phyloP scores from a whole-genome alignment of 2,329 filamentous ascomycete species.

The Tolypocladium inflatum region DNA sequence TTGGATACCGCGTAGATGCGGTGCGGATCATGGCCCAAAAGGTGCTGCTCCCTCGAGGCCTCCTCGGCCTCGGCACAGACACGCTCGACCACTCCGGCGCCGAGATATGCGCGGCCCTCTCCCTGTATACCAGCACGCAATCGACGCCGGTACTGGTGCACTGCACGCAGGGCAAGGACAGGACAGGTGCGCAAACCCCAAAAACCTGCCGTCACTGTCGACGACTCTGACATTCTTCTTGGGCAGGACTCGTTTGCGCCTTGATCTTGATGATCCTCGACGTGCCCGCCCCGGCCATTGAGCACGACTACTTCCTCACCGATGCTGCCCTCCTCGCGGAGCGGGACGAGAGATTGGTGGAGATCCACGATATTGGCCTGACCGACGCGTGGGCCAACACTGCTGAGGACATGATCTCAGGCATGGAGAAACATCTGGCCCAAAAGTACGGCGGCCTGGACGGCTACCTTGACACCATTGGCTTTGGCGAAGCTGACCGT shows the following conservation, averaged over 20 bases:
- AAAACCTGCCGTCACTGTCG: not conserved
- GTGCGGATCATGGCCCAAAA: slow-evolving; percentile 59
- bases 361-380: slow-evolving; percentile 63
- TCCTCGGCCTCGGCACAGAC: slow-evolving; percentile 60
- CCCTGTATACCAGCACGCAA: slow-evolving; percentile 16
- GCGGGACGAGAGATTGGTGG: slow-evolving; percentile 51
- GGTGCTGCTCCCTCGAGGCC: slow-evolving; percentile 63
- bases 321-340: slow-evolving; percentile 49
- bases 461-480: slow-evolving; percentile 55
- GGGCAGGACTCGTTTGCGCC: slow-evolving; percentile 57
- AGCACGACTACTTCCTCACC: slow-evolving; percentile 63
- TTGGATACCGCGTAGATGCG: slow-evolving; percentile 60
- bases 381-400: slow-evolving; percentile 64
- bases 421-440: slow-evolving; percentile 48
- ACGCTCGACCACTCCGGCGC: slow-evolving; percentile 58
- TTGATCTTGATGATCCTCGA: slow-evolving; percentile 56
- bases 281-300: slow-evolving; percentile 49
- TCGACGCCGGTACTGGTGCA: slow-evolving; percentile 63
- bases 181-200: slow-evolving; percentile 27
- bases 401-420: slow-evolving; percentile 51
- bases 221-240: slow-evolving; percentile 18
- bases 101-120: slow-evolving; percentile 41
- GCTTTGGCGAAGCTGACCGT: slow-evolving; percentile 39
- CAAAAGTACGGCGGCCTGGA: slow-evolving; percentile 56
- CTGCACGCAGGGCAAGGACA: slow-evolving; percentile 85